Conservation (phyloP, 306 rosid genomes). For the Crotalaria pallida region DNA sequence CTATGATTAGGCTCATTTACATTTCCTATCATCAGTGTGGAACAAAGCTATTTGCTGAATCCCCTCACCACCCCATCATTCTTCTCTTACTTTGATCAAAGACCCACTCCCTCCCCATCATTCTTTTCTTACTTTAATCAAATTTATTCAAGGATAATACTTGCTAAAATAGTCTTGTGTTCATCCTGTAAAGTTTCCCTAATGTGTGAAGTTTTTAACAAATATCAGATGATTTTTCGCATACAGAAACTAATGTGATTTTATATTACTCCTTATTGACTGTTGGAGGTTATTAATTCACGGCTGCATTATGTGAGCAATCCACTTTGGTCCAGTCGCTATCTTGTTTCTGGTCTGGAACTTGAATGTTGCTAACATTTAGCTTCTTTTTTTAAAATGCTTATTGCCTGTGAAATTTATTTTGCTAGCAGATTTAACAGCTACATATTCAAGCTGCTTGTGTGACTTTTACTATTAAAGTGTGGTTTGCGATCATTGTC, state of each 20-base stretch:
- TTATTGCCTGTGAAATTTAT: not conserved
- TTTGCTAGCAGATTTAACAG: not conserved
- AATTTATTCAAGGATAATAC: not conserved
- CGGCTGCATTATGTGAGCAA: conserved; percentile 1
- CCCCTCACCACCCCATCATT: too few relatives aligned
- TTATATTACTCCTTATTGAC: not conserved
- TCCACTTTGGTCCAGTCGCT: not conserved
- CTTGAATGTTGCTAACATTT: not conserved
- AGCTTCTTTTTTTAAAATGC: not conserved
- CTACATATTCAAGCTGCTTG: not conserved
- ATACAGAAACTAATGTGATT: not conserved
- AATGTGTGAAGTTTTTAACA: not conserved
- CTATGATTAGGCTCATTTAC: not conserved
- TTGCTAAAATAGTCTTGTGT: not conserved
- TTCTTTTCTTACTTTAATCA: too few relatives aligned
- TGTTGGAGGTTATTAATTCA: not conserved
- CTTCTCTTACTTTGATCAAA: too few relatives aligned
- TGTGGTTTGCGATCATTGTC: not conserved
- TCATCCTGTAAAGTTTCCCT: conserved; percentile 1
- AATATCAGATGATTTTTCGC: not conserved
- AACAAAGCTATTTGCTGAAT: not conserved
- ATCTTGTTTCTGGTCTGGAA: not conserved
- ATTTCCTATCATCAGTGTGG: not conserved
- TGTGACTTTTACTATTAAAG: not conserved
- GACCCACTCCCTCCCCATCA: too few relatives aligned